Base-by-base conservation (phyloP, 352 stramenopile genomes). In the Peronospora belbahrii region DNA sequence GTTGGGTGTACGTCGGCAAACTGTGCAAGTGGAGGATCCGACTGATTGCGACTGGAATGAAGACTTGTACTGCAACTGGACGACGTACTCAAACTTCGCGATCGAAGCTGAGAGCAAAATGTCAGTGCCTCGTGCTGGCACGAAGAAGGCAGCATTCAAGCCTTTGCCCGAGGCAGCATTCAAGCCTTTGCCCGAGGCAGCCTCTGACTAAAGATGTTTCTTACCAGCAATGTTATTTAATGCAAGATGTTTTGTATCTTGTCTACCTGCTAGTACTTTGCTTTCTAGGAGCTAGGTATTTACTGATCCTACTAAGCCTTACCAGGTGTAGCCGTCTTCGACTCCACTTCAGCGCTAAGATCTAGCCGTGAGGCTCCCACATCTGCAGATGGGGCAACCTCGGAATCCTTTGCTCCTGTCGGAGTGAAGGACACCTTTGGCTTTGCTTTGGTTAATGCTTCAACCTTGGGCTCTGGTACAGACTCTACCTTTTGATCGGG, bases 21-120 rank as follows among this genome's bases (percentile, higher is more conserved):
- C 77, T 13, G 70, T 89, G 14, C 77, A 89, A 52, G 67, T 89
- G 32, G 77, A 89, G 24, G 59, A 79, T 30, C 58, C 67, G 3
- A 62, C 52, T 2, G 61, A 79, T 31, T 56, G 66, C 30, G 68
- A 86, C 35, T 87, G 77, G 72, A 67, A 70, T 33, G 70, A 83
- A 38, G 68, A 78, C 17, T 55, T 67, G n/a, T 82, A 79, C 48
- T 80, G 74, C 37, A 67, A 63, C 10, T 75, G 67, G 61, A 60
- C 51, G n/a, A 73, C 62, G 14, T 74, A 74, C 41, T 65, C 67
- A 35, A 70, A 53, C 11, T 42, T 52, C 2, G 37, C 54, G 7
- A 24, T 44, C 22, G 59, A 63, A 14, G 65, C 52, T 5, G 72
- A 85, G 23, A 76, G 66, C 42, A 74, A 80, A 46, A 86, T 88